phyloP scores from a whole-genome alignment of 352 stramenopile genomes.

The Phytophthora hibernalis region DNA sequence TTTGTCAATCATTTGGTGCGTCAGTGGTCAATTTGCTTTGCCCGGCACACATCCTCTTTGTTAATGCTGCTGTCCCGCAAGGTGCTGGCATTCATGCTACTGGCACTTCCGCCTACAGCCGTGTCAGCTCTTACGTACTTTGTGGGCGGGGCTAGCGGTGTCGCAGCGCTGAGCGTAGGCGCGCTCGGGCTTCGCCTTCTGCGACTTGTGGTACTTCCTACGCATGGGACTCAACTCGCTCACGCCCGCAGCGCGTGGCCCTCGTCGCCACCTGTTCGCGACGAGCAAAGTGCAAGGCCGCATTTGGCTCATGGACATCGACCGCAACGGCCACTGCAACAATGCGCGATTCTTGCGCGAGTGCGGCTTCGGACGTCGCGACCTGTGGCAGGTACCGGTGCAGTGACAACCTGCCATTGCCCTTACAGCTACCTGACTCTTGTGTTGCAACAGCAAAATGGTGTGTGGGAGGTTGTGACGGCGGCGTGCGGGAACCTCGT shows the following conservation, averaged over 20 bases:
- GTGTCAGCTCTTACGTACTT: conserved; percentile 45
- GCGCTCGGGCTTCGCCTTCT: conserved; percentile 65
- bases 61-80: conserved; percentile 49
- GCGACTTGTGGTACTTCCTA: conserved; percentile 86
- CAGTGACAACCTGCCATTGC: not conserved
- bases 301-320: conserved; percentile 72
- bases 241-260: conserved; percentile 19
- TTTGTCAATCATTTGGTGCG: conserved; percentile 7
- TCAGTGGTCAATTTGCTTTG: too few species aligned
- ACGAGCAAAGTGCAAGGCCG: conserved; percentile 53
- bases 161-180: conserved; percentile 41
- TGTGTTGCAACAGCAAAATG: conserved; percentile 56
- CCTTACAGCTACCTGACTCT: conserved; percentile 7
- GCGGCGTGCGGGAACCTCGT: conserved; percentile 74
- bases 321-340: conserved; percentile 89
- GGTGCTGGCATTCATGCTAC: conserved; percentile 54
- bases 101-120: conserved; percentile 47
- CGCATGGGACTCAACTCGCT: conserved; percentile 50
- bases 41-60: conserved; percentile 11
- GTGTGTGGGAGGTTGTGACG: conserved; percentile 73
- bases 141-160: conserved; percentile 24
- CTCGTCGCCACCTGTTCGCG: conserved; percentile 59
- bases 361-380: conserved; percentile 78
- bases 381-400: conserved; percentile 91
- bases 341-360: conserved; percentile 88